Evolutionary conservation across 805 yeast species (phyloP).

Genomic region (Ogataea nakhonphanomensis): DNA sequence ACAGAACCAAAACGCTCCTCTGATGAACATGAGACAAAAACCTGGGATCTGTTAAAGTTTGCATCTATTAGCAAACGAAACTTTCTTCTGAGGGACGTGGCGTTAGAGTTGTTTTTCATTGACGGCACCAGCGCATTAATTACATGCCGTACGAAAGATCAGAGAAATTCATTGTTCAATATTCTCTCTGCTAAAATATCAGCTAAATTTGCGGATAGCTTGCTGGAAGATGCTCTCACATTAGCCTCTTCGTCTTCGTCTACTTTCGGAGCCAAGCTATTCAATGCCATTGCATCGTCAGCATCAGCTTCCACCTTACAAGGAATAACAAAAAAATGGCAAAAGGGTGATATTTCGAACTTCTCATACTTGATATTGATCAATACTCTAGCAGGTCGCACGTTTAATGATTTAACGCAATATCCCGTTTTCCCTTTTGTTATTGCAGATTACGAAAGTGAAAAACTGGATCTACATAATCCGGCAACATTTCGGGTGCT

Average conservation of each 20-base stretch:
- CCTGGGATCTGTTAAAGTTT: slow-evolving; percentile 60
- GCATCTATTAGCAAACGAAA: slow-evolving; percentile 70
- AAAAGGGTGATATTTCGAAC: slow-evolving; percentile 72
- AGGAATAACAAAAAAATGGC: slow-evolving; percentile 68
- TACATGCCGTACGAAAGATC: slow-evolving; percentile 52
- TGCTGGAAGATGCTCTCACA: slow-evolving; percentile 51
- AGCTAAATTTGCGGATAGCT: slow-evolving; percentile 49
- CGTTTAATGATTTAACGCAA: slow-evolving; percentile 85
- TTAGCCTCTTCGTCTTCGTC: slow-evolving; percentile 39
- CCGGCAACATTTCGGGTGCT: slow-evolving; percentile 68
- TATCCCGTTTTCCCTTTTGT: slow-evolving; percentile 94
- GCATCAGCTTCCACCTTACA: slow-evolving; percentile 29
- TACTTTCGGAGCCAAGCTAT: slow-evolving; percentile 39
- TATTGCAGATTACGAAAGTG: slow-evolving; percentile 75
- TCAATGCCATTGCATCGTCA: slow-evolving; percentile 38
- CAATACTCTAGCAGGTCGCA: slow-evolving; percentile 83
- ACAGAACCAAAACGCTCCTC: slow-evolving; percentile 17
- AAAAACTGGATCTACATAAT: slow-evolving; percentile 59
- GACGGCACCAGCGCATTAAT: slow-evolving; percentile 70
- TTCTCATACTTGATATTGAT: slow-evolving; percentile 77
- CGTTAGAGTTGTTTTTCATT: slow-evolving; percentile 70
- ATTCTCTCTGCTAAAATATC: slow-evolving; percentile 48
- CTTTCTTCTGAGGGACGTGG: slow-evolving; percentile 75
- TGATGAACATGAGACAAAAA: slow-evolving; percentile 43
- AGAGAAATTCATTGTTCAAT: slow-evolving; percentile 55